These are phyloP conservation scores for Pouteria glomerata DNA, from an alignment of 148 eudicot genomes.

Conservation along the genomic window DNA sequence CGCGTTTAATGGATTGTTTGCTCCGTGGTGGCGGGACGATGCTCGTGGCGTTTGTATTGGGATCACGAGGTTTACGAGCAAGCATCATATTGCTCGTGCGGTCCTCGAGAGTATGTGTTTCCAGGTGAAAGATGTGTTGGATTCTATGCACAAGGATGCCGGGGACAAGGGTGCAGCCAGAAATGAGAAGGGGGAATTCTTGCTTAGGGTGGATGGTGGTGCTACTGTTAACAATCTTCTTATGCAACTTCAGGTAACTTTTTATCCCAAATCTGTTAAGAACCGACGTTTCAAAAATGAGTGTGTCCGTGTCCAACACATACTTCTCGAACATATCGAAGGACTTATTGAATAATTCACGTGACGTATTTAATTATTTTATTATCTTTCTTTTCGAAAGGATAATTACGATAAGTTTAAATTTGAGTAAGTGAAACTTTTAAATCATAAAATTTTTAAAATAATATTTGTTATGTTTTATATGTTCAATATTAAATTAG, in stretches of 20 bases:
- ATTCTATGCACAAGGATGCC: constrained; percentile 93
- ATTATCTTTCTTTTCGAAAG: too few species aligned
- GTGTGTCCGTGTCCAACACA: too few species aligned
- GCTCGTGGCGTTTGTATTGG: constrained; percentile 96
- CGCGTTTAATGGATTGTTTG: constrained; percentile 93
- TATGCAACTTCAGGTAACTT: constrained; percentile 92
- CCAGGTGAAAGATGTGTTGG: constrained; percentile 93
- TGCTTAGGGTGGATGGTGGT: constrained; percentile 96
- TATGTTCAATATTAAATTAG: too few species aligned
- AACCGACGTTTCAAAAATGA: too few species aligned
- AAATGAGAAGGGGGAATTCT: constrained; percentile 70
- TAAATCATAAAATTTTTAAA: too few species aligned
- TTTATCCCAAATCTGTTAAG: too few species aligned
- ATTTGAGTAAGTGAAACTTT: too few species aligned
- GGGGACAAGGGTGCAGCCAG: constrained; percentile 60
- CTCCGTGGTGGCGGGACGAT: constrained; percentile 99
- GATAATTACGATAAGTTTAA: too few species aligned
- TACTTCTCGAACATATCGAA: too few species aligned
- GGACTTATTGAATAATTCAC: too few species aligned
- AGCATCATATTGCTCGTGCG: constrained; percentile 81
- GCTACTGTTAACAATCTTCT: constrained; percentile 84
- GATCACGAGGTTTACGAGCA: constrained; percentile 88
- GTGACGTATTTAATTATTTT: too few species aligned
- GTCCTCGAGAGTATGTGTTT: constrained; percentile 99
- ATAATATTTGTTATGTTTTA: too few species aligned